phyloP scores from a whole-genome alignment of 1,284 basidiomycete species.

The Nidula niveotomentosa region DNA sequence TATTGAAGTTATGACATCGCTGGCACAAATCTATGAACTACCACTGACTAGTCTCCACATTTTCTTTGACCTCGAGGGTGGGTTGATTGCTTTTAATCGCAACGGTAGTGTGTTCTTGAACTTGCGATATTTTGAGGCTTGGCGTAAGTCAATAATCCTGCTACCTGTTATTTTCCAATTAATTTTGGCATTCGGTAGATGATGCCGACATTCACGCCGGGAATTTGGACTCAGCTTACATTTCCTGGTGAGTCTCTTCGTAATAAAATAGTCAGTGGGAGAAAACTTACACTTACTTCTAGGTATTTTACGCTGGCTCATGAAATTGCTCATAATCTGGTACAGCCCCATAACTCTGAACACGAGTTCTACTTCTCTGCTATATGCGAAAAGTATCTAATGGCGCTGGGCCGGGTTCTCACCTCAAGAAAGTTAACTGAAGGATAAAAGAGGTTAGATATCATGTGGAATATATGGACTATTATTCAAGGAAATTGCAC shows the following conservation, averaged over 20 bases:
- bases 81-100: constrained; percentile 92
- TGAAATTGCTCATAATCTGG: constrained; percentile 87
- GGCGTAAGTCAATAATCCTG: constrained; percentile 63
- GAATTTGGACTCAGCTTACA: constrained; percentile 66
- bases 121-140: constrained; percentile 82
- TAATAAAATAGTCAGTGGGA: background rate
- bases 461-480: no score
- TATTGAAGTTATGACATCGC: constrained; percentile 56
- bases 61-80: constrained; percentile 83
- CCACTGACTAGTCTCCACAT: constrained; percentile 78
- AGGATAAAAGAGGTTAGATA: no score
- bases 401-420: constrained; percentile 25
- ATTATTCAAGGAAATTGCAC: no score
- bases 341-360: constrained; percentile 77
- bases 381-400: constrained; percentile 72
- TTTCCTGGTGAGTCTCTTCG: constrained; percentile 61
- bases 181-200: constrained; percentile 41
- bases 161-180: background rate
- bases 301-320: constrained; percentile 94
- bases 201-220: constrained; percentile 66
- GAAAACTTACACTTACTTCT: constrained; percentile 1
- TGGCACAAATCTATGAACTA: constrained; percentile 63
- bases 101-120: constrained; percentile 91
- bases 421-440: no score
- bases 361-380: constrained; percentile 95